Percentiles rank a stretch among this genome's conserved stretches.
Conservation (phyloP, 805 yeast genomes). For the Cyberlindnera maritima region DNA sequence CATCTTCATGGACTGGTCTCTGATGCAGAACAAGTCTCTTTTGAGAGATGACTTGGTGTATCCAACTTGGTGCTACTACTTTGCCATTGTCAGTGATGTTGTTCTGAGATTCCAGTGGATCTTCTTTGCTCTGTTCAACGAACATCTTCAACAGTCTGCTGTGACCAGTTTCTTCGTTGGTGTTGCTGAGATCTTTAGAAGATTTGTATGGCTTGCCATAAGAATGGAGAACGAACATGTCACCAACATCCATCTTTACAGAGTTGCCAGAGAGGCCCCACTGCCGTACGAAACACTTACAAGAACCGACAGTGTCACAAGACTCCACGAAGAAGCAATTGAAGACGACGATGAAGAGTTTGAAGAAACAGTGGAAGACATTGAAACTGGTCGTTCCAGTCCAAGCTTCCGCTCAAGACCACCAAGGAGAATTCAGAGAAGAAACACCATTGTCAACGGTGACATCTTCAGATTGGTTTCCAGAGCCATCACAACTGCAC, state of each 20-base stretch:
- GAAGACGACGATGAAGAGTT: constrained; percentile 1
- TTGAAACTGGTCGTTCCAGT: constrained; percentile 9
- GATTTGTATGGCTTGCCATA: constrained; percentile 87
- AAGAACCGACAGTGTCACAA: constrained; percentile 27
- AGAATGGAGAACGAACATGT: constrained; percentile 97
- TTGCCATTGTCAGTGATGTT: constrained; percentile 72
- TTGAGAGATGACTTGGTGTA: constrained; percentile 73
- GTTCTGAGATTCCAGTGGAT: constrained; percentile 88
- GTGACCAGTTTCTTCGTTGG: constrained; percentile 82
- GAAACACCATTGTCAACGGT: constrained; percentile 19
- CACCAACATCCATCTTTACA: constrained; percentile 77
- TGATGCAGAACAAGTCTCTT: constrained; percentile 63
- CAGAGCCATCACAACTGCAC: constrained; percentile 67
- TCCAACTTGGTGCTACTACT: constrained; percentile 60
- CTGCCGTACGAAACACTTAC: constrained; percentile 65
- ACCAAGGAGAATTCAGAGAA: constrained; percentile 8
- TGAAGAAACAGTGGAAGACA: constrained; percentile 4
- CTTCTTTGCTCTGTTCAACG: constrained; percentile 75
- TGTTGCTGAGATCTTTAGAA: constrained; percentile 72
- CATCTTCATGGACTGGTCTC: constrained; percentile 92
- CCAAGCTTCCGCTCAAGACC: background rate
- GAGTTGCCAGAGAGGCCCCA: constrained; percentile 86
- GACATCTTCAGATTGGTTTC: constrained; percentile 43
- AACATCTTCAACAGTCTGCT: constrained; percentile 83
- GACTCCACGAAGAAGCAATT: background rate